phyloP scores from a whole-genome alignment of 768 basidiomycete genomes.

The Phanerochaete carnosa region DNA sequence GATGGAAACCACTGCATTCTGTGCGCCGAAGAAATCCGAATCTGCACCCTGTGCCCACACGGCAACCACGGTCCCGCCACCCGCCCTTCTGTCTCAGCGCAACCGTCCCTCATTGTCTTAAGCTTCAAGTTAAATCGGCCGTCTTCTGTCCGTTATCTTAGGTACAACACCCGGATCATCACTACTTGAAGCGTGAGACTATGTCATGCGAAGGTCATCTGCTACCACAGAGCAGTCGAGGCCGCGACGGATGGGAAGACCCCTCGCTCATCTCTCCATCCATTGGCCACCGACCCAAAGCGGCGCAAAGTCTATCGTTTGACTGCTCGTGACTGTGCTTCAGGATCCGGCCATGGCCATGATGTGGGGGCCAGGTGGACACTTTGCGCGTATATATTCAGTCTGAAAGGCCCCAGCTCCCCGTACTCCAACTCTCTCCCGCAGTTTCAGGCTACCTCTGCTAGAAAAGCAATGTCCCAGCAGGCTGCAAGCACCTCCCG shows the following conservation, averaged over 20 bases:
- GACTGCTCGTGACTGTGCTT: not conserved
- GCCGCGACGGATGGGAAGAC: not conserved
- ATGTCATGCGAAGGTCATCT: not conserved
- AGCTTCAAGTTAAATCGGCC: not conserved
- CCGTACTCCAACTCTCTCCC: not conserved
- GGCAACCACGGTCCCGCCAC: not conserved
- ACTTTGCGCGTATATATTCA: not conserved
- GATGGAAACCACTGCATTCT: too few species aligned
- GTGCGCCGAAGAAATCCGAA: not conserved
- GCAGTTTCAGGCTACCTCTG: conserved; percentile 7
- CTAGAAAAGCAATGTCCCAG: not conserved
- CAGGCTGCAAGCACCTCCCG: conserved; percentile 36
- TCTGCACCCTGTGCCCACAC: not conserved
- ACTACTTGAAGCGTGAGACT: not conserved
- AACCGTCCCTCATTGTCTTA: not conserved
- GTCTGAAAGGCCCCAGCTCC: not conserved
- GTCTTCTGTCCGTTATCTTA: not conserved
- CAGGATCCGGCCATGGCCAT: not conserved
- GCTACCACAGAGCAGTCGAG: not conserved
- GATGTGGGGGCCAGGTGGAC: not conserved
- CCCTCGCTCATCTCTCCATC: not conserved
- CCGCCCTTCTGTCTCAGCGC: not conserved
- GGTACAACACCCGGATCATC: not conserved
- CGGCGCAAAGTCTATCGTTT: not conserved
- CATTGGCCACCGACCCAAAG: not conserved